phyloP scores from a whole-genome alignment of 805 yeast species.

The Candida vartiovaarae region DNA sequence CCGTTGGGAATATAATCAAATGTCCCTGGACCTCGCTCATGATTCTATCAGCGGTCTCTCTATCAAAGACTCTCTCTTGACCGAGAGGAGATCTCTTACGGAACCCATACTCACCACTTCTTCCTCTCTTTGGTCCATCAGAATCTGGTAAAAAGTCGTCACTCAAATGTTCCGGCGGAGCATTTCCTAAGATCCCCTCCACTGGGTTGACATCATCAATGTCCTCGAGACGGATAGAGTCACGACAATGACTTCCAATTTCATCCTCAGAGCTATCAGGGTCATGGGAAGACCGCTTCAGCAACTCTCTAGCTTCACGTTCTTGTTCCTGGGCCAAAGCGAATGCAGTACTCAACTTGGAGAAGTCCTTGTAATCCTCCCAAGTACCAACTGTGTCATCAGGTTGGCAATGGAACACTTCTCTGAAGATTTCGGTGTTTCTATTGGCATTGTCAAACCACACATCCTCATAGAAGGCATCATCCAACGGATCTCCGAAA shows the following conservation, averaged over 20 bases:
- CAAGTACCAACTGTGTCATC: conserved; percentile 87
- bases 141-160: not conserved
- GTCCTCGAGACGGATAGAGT: conserved; percentile 11
- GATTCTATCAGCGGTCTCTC: conserved; percentile 69
- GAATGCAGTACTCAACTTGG: conserved; percentile 56
- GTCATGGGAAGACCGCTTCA: not conserved
- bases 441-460: conserved; percentile 81
- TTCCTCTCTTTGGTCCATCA: conserved; percentile 23
- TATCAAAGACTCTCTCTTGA: conserved; percentile 53
- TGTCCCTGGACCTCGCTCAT: conserved; percentile 76
- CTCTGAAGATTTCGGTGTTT: conserved; percentile 74
- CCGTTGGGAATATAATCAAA: conserved; percentile 83
- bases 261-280: not conserved
- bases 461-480: conserved; percentile 74
- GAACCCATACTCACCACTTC: conserved; percentile 32
- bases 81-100: conserved; percentile 23
- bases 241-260: not conserved
- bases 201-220: conserved; percentile 2
- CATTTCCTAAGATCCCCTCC: conserved; percentile 8
- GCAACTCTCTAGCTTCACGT: conserved; percentile 9
- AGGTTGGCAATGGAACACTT: conserved; percentile 91
- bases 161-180: not conserved
- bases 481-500: conserved; percentile 81
- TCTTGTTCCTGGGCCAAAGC: conserved; percentile 25
- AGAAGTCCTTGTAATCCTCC: conserved; percentile 77